Base-by-base conservation (phyloP, 306 rosid genomes). In the Dalbergia cultrata region DNA sequence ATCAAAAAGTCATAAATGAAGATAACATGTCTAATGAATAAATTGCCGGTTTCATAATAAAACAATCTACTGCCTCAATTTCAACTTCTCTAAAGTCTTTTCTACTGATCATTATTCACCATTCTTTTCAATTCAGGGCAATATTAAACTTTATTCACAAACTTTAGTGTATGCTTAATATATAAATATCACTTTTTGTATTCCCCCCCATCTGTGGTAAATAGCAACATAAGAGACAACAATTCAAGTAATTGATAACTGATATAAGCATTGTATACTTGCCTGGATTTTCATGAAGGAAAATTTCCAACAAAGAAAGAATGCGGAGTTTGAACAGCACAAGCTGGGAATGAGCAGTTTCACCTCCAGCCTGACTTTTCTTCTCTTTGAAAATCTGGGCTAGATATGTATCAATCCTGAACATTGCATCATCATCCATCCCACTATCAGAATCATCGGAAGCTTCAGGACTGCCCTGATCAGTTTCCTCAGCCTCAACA, bases 381-480 rank as follows among this genome's bases (percentile, higher is more conserved):
- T 81, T 81, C 86, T 90, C 97, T 83, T 93, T 93, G 80, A 92
- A 90, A 14, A 90, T 90, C 85, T 89, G 97, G 41, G 98, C 94
- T 58, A 96, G 89, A 77, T 92, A 90, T 50, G 93, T 83, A 75
- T 95, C 98, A 88, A 93, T 92, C 79, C 92, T 88, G 78, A 96
- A 93, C 99, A 96, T 93, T 45, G 97, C 94, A 87, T 96, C 99
- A 88, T 96, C 99, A 75, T 93, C 98, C 99, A 90, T 88, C 69
- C 97, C 99, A 79, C 92, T 95, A 82, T 95, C 99, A 73, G 99
- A 95, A 76, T 92, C 97, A 85, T 90, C 96, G 17, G 99, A 91
- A 78, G 81, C 88, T 31, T 90, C 98, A 8, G 87, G 57, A 75
- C 18, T 80, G 70, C 61, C 93, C 71, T 67, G 75, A 35, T 71